Conservation (phyloP, 495 filamentous ascomycete genomes). For the Penicillium egyptiacum region DNA sequence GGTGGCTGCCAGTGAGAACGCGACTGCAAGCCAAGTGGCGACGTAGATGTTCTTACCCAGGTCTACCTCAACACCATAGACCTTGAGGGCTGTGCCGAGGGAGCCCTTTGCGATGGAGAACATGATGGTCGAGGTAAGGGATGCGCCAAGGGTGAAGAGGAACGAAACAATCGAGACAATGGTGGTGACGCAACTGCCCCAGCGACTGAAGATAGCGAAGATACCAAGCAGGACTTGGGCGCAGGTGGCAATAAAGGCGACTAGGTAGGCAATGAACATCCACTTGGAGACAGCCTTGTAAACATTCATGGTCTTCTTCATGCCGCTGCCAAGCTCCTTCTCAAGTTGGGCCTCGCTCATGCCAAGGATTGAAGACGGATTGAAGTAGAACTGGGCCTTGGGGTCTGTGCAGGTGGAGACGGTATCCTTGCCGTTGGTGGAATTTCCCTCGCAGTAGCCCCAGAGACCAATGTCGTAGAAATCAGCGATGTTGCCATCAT, state of each 20-base stretch:
- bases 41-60: slow-evolving; percentile 69
- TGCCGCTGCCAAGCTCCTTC: slow-evolving; percentile 61
- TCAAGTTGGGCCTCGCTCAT: slow-evolving; percentile 54
- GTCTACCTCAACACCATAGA: slow-evolving; percentile 63
- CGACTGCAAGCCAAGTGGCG: slow-evolving; percentile 74
- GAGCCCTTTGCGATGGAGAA: slow-evolving; percentile 58
- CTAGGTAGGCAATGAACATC: slow-evolving; percentile 70
- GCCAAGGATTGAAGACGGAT: slow-evolving; percentile 62
- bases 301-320: slow-evolving; percentile 64
- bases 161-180: slow-evolving; percentile 63
- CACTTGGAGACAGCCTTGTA: slow-evolving; percentile 75
- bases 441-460: slow-evolving; percentile 77
- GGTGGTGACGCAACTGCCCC: slow-evolving; percentile 75
- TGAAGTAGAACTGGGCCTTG: slow-evolving; percentile 73
- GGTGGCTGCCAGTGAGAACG: slow-evolving; percentile 67
- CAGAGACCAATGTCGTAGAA: slow-evolving; percentile 81
- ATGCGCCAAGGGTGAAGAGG: slow-evolving; percentile 57
- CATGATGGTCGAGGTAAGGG: slow-evolving; percentile 57
- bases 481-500: slow-evolving; percentile 63
- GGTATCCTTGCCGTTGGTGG: slow-evolving; percentile 45
- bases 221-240: slow-evolving; percentile 68
- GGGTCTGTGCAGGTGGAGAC: slow-evolving; percentile 55
- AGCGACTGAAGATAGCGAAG: slow-evolving; percentile 65
- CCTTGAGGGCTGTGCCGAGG: slow-evolving; percentile 60
- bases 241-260: slow-evolving; percentile 70